Base-by-base conservation (phyloP, 768 basidiomycete genomes). In the Leccinum incarnatum region DNA sequence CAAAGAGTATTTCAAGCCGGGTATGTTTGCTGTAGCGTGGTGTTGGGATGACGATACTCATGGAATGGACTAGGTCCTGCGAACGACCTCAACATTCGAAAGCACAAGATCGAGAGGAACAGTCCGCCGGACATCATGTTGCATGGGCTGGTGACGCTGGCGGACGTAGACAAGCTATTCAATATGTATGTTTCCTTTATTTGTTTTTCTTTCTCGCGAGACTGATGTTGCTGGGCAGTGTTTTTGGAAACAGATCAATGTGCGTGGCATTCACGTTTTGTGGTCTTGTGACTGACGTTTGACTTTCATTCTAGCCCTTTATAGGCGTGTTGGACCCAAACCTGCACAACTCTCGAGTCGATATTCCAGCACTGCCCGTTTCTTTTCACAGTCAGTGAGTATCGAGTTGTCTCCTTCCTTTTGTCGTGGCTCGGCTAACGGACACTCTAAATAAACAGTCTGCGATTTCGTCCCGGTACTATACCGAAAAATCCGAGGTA, bases 341-440 rank as follows among this genome's bases (percentile, higher is more conserved):
- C 8, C 76, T 95, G 15, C 94, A 96, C 67, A 93, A 88, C 91
- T 23, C 91, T 25, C 23, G 9, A 83, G 6, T 81, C 84, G 3
- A 91, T 89, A 10, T 93, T 91, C 64, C 83, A 89, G 19, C 80
- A 93, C 54, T 92, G 90, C 65, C 93, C 93, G 0, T 96, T 95
- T 77, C 77, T 96, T 34, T 93, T 94, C 72, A 95, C 94, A 49
- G 91, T 93, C 59, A 81, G 89, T 89, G 57, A 76, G 83, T 84
- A 55, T 51, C 6, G 40, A 11, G 17, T 1, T 11, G 17, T 30
- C 56, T 15, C n/a, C 5, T 8, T n/a, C 40, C 14, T 2, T 36
- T n/a, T n/a, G 5, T 34, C 12, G 9, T 48, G 51, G 12, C 36
- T 29, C 34, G 9, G 58, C 53, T 54, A 7, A 55, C 12, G 27